Evolutionary conservation across 495 filamentous ascomycete species (phyloP).

Genomic region (Neurospora terricola): DNA sequence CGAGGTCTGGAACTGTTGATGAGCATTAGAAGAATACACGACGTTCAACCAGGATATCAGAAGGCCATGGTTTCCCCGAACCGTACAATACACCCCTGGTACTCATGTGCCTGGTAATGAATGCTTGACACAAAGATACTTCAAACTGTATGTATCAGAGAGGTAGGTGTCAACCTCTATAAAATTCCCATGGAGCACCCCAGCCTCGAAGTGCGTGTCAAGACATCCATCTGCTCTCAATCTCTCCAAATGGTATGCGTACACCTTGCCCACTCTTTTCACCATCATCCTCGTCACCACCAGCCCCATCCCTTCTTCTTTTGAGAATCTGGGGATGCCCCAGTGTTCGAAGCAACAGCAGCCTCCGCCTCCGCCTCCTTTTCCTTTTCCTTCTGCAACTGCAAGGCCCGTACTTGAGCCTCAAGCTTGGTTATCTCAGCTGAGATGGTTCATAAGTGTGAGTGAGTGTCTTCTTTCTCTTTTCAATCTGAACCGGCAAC

Average conservation of each 20-base stretch:
- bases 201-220: not conserved
- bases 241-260: not conserved
- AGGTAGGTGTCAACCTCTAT: not conserved
- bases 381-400: conserved; percentile 4
- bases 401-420: conserved; percentile 10
- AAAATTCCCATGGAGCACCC: not conserved
- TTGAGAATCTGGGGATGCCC: not conserved
- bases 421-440: conserved; percentile 15
- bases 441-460: not conserved
- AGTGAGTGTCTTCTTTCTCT: not conserved
- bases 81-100: not conserved
- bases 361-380: not conserved
- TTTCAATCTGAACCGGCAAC: not conserved
- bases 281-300: not conserved
- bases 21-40: not conserved
- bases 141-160: not conserved
- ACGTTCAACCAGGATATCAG: not conserved
- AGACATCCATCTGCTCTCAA: not conserved
- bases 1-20: not conserved
- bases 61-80: not conserved
- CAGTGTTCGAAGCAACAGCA: not conserved
- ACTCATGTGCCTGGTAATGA: not conserved
- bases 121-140: not conserved
- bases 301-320: not conserved
- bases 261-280: not conserved